A percentile compares a stretch with the other conserved stretches of the same genome.
Evolutionary conservation across 768 basidiomycete genomes (phyloP).

Genomic region (Coprinellus micaceus): DNA sequence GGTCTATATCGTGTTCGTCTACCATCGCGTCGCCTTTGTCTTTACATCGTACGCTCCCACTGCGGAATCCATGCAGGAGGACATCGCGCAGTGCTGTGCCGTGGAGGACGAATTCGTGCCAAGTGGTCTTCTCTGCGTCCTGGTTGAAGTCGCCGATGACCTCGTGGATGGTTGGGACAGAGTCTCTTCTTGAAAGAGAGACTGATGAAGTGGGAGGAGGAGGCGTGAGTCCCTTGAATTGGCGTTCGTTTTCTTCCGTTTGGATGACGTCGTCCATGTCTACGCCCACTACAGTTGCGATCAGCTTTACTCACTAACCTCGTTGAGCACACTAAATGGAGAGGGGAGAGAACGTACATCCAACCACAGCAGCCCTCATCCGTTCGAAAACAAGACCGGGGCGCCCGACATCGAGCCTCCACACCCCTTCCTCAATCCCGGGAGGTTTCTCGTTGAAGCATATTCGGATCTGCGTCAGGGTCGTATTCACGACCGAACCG

Average conservation of each 20-base stretch:
- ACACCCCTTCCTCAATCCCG: constrained; percentile 37
- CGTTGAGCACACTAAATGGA: too few relatives aligned
- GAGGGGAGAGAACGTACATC: too few relatives aligned
- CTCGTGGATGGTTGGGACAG: too few relatives aligned
- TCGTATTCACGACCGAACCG: constrained; percentile 52
- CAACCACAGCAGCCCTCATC: constrained; percentile 68
- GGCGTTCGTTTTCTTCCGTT: background rate
- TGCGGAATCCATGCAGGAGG: constrained; percentile 62
- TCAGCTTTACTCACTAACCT: too few relatives aligned
- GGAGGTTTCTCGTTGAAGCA: constrained; percentile 47
- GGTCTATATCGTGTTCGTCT: too few relatives aligned
- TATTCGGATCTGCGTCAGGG: constrained; percentile 52
- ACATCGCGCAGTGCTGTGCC: constrained; percentile 75
- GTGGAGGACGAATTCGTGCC: constrained; percentile 38
- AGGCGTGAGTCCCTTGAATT: too few relatives aligned
- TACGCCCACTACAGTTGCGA: too few relatives aligned
- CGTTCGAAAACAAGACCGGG: constrained; percentile 64
- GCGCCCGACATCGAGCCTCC: constrained; percentile 70
- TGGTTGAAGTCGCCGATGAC: background rate
- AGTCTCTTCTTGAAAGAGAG: too few relatives aligned
- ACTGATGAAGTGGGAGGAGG: too few relatives aligned
- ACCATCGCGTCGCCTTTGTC: too few relatives aligned
- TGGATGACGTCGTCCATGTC: constrained; percentile 44
- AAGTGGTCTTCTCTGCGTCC: background rate
- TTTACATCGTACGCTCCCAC: too few relatives aligned